Evolutionary conservation across 306 rosid species (phyloP).

Genomic region (Comarum palustre): DNA sequence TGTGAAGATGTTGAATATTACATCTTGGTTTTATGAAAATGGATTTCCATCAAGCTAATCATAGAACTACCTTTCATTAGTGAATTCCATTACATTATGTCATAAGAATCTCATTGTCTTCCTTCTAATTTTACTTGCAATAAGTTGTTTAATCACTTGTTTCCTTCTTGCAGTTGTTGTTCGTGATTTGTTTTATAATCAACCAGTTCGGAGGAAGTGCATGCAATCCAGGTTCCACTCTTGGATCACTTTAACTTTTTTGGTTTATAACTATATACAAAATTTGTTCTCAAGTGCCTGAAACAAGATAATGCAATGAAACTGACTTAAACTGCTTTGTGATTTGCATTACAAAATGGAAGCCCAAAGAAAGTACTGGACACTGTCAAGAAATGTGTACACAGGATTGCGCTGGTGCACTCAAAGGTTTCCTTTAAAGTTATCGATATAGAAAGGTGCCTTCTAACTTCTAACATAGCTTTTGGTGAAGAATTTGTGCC

Average conservation of each 20-base stretch:
- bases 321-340: constrained; percentile 38
- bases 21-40: not conserved
- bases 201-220: constrained; percentile 87
- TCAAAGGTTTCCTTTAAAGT: constrained; percentile 63
- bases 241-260: not conserved
- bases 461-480: constrained; percentile 27
- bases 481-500: constrained; percentile 21
- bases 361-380: constrained; percentile 88
- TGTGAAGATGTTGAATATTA: not conserved
- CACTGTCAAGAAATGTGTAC: constrained; percentile 67
- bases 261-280: not conserved
- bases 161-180: constrained; percentile 55
- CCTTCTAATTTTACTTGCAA: not conserved
- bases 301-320: constrained; percentile 29
- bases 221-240: constrained; percentile 71
- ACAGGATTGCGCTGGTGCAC: constrained; percentile 60
- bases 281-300: constrained; percentile 22
- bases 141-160: constrained; percentile 23
- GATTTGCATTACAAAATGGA: constrained; percentile 34
- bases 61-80: not conserved
- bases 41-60: not conserved
- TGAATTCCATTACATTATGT: not conserved
- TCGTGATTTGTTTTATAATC: constrained; percentile 91
- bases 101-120: not conserved
- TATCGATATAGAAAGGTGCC: constrained; percentile 74